Conservation (phyloP, 108 stramenopile genomes). For the Discostella pseudostelligera region DNA sequence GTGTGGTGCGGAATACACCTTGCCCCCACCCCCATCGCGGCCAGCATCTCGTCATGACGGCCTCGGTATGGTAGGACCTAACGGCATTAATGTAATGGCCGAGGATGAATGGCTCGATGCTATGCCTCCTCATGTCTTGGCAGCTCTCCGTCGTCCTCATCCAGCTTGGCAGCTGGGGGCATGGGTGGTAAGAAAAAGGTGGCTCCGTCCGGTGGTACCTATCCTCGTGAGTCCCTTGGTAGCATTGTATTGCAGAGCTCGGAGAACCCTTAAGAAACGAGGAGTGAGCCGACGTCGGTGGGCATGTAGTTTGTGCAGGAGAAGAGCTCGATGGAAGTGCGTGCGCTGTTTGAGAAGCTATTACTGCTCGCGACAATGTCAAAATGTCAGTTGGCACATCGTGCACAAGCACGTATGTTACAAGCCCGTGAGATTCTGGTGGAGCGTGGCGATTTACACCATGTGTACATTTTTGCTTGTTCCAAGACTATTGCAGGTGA, state of each 20-base stretch:
- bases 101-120: constrained; percentile 86
- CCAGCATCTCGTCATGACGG: constrained; percentile 32
- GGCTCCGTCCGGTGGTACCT: constrained; percentile 79
- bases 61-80: constrained; percentile 11
- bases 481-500: constrained; percentile 67
- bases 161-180: constrained; percentile 84
- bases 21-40: constrained; percentile 83
- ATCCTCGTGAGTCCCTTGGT: constrained; percentile 78
- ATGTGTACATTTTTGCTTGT: constrained; percentile 47
- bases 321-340: constrained; percentile 90
- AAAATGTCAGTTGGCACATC: constrained; percentile 93
- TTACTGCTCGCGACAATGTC: constrained; percentile 89
- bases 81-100: constrained; percentile 26
- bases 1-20: constrained; percentile 72
- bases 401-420: constrained; percentile 93
- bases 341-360: constrained; percentile 87
- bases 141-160: constrained; percentile 79
- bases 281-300: constrained; percentile 84
- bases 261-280: constrained; percentile 82
- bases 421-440: constrained; percentile 79
- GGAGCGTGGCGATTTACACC: constrained; percentile 71
- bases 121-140: constrained; percentile 91
- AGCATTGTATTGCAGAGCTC: constrained; percentile 79
- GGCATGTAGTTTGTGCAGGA: constrained; percentile 88
- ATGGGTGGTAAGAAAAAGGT: constrained; percentile 66